Evolutionary conservation across 495 filamentous ascomycete species (phyloP).

Genomic region (Aspergillus asperescens): DNA sequence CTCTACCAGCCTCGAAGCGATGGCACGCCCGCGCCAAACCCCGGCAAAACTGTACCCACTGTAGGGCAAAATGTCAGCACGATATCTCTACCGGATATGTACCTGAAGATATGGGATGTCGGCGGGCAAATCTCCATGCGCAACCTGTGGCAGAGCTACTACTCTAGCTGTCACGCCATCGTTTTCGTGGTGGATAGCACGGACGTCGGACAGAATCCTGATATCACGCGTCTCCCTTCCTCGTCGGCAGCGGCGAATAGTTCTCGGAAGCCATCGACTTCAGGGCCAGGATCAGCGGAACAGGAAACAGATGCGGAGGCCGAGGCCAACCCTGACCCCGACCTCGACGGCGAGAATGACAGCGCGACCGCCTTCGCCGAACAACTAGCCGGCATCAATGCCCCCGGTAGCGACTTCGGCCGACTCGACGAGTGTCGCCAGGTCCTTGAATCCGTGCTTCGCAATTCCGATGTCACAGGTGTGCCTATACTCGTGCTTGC

Average conservation of each 20-base stretch:
- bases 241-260: background rate
- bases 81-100: slow-evolving; percentile 81
- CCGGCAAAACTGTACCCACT: slow-evolving; percentile 79
- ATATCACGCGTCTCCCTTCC: slow-evolving; percentile 33
- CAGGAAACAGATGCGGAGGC: background rate
- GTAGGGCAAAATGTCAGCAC: slow-evolving; percentile 96
- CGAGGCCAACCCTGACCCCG: background rate
- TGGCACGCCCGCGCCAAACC: slow-evolving; percentile 48
- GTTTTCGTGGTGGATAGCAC: slow-evolving; percentile 94
- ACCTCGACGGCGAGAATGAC: background rate
- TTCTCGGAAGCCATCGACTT: slow-evolving; percentile 25
- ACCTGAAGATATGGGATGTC: slow-evolving; percentile 98
- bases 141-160: slow-evolving; percentile 93
- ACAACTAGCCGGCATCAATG: slow-evolving; percentile 34
- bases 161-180: slow-evolving; percentile 87
- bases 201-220: slow-evolving; percentile 77
- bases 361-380: slow-evolving; percentile 29
- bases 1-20: slow-evolving; percentile 64
- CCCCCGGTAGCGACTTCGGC: slow-evolving; percentile 52
- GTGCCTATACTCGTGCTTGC: slow-evolving; percentile 90
- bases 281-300: slow-evolving; percentile 12
- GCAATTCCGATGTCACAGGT: slow-evolving; percentile 76
- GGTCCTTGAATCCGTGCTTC: slow-evolving; percentile 79
- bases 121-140: slow-evolving; percentile 87
- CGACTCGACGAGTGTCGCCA: slow-evolving; percentile 82